Conservation (phyloP, 371 early-diverging fungal species). For the Mortierella sp. region DNA sequence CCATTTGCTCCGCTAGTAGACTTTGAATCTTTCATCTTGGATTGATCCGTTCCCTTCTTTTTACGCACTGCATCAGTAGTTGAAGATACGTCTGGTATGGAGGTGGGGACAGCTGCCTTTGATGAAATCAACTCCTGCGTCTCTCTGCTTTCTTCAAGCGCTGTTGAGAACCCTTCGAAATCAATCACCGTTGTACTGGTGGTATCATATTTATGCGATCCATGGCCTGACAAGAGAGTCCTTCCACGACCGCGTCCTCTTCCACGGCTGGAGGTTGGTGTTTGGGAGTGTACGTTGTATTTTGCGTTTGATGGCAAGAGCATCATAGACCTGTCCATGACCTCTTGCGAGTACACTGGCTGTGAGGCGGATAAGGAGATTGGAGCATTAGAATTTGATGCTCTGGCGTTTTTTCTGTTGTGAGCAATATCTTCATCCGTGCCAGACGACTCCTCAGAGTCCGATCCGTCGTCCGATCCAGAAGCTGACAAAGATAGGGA, state of each 20-base stretch:
- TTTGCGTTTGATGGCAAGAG: constrained; percentile 18
- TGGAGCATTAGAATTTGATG: constrained; percentile 21
- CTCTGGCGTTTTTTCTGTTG: constrained; percentile 6
- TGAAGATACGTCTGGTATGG: neutral
- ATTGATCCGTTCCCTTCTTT: constrained; percentile 19
- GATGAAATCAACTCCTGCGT: neutral
- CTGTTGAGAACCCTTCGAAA: constrained; percentile 26
- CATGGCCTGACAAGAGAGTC: constrained; percentile 31
- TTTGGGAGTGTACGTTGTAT: neutral
- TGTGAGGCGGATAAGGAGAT: constrained; percentile 49
- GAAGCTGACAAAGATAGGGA: constrained; percentile 17
- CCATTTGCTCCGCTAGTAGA: constrained; percentile 21
- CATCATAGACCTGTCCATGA: constrained; percentile 41
- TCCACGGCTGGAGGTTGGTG: constrained; percentile 25
- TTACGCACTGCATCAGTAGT: neutral
- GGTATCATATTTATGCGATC: constrained; percentile 30
- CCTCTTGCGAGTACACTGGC: constrained; percentile 46
- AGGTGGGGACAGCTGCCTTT: neutral
- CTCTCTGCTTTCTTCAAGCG: neutral
- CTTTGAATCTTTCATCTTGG: constrained; percentile 13
- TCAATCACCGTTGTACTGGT: constrained; percentile 35
- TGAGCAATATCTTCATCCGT: neutral
- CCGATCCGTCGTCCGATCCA: constrained; percentile 19
- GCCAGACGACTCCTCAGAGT: constrained; percentile 14
- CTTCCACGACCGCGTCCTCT: constrained; percentile 38